These are phyloP conservation scores for Cutaneotrichosporon sp. DNA, from an alignment of 1,284 basidiomycete species.

Conservation along the genomic window DNA sequence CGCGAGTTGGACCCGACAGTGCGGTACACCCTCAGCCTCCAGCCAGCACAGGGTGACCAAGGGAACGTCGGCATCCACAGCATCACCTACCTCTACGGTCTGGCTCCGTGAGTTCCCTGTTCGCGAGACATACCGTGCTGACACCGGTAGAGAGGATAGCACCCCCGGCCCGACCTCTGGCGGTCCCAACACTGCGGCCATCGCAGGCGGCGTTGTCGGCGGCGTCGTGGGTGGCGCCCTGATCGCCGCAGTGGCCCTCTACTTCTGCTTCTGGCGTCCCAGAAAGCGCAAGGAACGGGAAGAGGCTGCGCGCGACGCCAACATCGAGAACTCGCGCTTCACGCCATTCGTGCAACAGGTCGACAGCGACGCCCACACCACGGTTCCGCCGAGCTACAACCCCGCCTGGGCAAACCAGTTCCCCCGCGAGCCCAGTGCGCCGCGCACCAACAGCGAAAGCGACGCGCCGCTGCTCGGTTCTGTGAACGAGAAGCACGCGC, in stretches of 20 bases:
- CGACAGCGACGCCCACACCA: not conserved
- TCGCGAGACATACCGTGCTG: not conserved
- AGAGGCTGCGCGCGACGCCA: not conserved
- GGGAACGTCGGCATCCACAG: not conserved
- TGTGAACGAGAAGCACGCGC: not conserved
- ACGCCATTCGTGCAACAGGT: not conserved
- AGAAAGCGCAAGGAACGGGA: conserved; percentile 1
- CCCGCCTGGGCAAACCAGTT: not conserved
- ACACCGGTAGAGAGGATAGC: not conserved
- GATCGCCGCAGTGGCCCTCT: not conserved
- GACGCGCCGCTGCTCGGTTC: not conserved
- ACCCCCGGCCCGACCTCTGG: not conserved
- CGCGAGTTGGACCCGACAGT: not conserved
- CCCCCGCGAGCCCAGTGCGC: not conserved
- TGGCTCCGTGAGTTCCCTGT: not conserved
- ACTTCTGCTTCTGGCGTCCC: conserved; percentile 7
- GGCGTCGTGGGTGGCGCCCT: not conserved
- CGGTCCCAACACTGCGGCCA: not conserved
- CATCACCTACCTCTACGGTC: not conserved
- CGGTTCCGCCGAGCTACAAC: not conserved
- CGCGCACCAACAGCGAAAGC: not conserved
- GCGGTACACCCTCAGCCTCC: not conserved
- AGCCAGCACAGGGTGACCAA: not conserved
- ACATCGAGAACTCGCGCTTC: not conserved
- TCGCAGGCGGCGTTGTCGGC: not conserved